Evolutionary conservation across 352 stramenopile species (phyloP), one percentile per base, ranked within the genome.

Genomic region (Pythium dissotocum): DNA sequence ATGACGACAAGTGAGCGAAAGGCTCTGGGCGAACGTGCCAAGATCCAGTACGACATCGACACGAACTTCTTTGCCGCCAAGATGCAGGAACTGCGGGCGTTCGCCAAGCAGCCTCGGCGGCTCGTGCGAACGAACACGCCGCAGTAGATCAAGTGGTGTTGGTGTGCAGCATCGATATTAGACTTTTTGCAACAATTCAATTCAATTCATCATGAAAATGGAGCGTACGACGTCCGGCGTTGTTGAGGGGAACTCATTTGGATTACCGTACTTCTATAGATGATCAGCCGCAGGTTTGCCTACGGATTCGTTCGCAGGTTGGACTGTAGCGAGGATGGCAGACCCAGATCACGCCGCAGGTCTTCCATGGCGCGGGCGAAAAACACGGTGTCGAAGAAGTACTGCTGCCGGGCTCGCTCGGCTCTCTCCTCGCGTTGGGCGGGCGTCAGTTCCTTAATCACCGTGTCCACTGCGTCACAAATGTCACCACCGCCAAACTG

Each of bases 41-140:
- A 77, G 58, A 77, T 78, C 33, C 81, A 89, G 60, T 91, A 89
- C 58, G 76, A 79, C 58, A 76, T 88, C 59, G 83, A 91, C 70
- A 73, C 83, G 42, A 84, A 83, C 55, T 87, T 88, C 58, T 90
- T 90, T 42, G 73, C 73, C 16, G 51, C 69, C 54, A 88, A 86
- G 75, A 90, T 90, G 82, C 69, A 75, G 33, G 79, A 85, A 53
- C 55, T 90, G 52, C 74, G 77, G 6, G 66, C 9, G 46, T 60
- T 59, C 14, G 56, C 63, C 18, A 49, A 49, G 32, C 32, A 52
- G 4, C 48, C 63, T 48, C 63, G 42, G 6, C 63, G 78, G 49
- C 67, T 52, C 61, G 42, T 69, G 58, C 57, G 40, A 38, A 56
- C 26, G 40, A 46, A 59, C 32, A 18, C 66, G 30, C 49, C 38